A percentile compares a stretch with the other conserved stretches of the same genome.
These are phyloP conservation scores for Sclerotinia subarctica DNA, from an alignment of 2,329 filamentous ascomycete genomes.

Conservation along the genomic window DNA sequence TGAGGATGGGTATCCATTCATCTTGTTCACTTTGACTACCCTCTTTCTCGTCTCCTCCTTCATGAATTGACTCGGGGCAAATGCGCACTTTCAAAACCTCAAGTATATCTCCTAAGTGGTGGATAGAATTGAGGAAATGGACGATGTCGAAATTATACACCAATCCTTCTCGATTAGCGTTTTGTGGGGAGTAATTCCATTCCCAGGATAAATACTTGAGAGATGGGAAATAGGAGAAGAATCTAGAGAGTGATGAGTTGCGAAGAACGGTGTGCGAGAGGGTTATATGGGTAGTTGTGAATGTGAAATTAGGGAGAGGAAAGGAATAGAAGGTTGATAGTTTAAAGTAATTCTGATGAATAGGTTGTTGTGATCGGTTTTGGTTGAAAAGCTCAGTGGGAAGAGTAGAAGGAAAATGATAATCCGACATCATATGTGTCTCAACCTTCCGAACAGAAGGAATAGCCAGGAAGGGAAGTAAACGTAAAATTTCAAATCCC, in stretches of 20 bases:
- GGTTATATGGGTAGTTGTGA: slow-evolving; percentile 7
- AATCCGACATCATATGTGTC: slow-evolving; percentile 19
- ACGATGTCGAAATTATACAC: background rate
- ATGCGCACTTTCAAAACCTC: background rate
- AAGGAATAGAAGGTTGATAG: slow-evolving; percentile 2
- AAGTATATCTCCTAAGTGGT: background rate
- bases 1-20: background rate
- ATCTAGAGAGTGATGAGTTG: background rate
- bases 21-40: background rate
- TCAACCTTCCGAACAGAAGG: slow-evolving; percentile 6
- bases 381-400: background rate
- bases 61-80: background rate
- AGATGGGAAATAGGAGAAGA: slow-evolving; percentile 2
- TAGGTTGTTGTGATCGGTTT: background rate
- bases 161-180: background rate
- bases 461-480: slow-evolving; percentile 9
- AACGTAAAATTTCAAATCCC: slow-evolving; percentile 15
- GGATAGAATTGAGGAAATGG: background rate
- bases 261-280: slow-evolving; percentile 8
- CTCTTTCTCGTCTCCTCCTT: too few species aligned
- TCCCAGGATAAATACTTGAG: slow-evolving; percentile 8
- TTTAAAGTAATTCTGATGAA: background rate
- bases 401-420: background rate
- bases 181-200: background rate
- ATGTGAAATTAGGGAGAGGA: slow-evolving; percentile 7